Evolutionary conservation across 805 yeast genomes (phyloP), one percentile per base, ranked within the genome.

Genomic region (Saccharomycopsis lassenensis): DNA sequence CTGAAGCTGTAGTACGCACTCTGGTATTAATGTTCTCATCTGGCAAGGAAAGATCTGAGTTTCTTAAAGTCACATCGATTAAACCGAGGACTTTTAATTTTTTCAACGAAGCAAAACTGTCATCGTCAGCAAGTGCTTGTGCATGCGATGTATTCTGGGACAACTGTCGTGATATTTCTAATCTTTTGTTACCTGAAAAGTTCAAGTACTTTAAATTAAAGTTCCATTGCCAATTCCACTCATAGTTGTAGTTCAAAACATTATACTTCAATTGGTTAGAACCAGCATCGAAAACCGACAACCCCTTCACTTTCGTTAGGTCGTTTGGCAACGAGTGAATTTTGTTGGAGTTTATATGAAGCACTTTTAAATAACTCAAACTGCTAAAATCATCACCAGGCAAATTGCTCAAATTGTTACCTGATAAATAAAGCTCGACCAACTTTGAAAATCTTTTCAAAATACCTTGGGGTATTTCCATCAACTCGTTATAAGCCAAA

Each of bases 151-250:
- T 81, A 5, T 31, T 15, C 22, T 35, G 40, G 5, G 39, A 8
- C 14, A 24, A 30, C n/a, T 33, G 37, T 5, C 35, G 22, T 22
- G 41, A 31, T 49, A 91, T 87, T 52, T 91, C 97, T 45, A 91
- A 74, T 45, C 95, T 69, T 52, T 81, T 80, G 53, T 91, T 91
- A 25, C 96, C 96, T 0, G 96, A 85, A 39, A 91, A 77, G 54
- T 89, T 91, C 52, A 91, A 67, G 49, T 80, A 86, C 47, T 67
- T 74, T 55, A 91, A 63, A 28, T 74, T 72, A 36, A 69, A 63
- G 52, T 91, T 91, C 63, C 76, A 77, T 48, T 80, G 77, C 98
- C 98, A 91, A 57, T 85, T 91, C 96, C 97, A 91, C 54, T 91
- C 98, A 52, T 84, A 89, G 11, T 91, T 93, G 70, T 86, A 83